phyloP scores from a whole-genome alignment of 1,139 yeast genomes.

The Blastobotrys serpentis region DNA sequence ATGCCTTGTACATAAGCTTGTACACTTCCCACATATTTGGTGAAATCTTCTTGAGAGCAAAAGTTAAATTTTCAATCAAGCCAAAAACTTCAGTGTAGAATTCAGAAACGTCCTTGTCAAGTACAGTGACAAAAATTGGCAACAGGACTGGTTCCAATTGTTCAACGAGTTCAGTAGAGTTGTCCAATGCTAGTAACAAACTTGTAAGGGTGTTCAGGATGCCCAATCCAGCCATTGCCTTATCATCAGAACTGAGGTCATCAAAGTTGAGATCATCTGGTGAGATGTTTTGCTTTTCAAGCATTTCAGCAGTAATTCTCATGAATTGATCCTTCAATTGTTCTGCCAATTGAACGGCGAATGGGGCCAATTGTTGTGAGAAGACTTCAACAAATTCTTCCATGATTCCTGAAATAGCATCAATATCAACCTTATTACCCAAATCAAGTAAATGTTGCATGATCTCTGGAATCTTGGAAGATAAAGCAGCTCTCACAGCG shows the following conservation, averaged over 20 bases:
- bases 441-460: constrained; percentile 77
- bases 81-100: constrained; percentile 82
- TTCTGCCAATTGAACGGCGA: constrained; percentile 81
- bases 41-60: constrained; percentile 66
- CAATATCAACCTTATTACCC: constrained; percentile 82
- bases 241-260: constrained; percentile 57
- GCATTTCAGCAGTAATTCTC: constrained; percentile 67
- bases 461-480: constrained; percentile 69
- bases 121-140: constrained; percentile 70
- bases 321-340: constrained; percentile 79
- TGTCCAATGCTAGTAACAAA: constrained; percentile 82
- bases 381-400: constrained; percentile 93
- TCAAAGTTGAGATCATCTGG: constrained; percentile 38
- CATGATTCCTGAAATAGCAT: constrained; percentile 84
- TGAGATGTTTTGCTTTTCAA: constrained; percentile 43
- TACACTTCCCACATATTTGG: constrained; percentile 77
- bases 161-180: constrained; percentile 63
- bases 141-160: constrained; percentile 69
- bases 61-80: constrained; percentile 81
- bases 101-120: constrained; percentile 66
- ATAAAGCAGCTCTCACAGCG: constrained; percentile 65
- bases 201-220: constrained; percentile 84
- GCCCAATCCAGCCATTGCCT: constrained; percentile 86
- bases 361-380: constrained; percentile 87
- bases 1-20: constrained; percentile 52